A percentile compares a stretch with the other conserved stretches of the same genome.
phyloP scores from a whole-genome alignment of 148 eudicot genomes.

The Rhododendron griersonianum region DNA sequence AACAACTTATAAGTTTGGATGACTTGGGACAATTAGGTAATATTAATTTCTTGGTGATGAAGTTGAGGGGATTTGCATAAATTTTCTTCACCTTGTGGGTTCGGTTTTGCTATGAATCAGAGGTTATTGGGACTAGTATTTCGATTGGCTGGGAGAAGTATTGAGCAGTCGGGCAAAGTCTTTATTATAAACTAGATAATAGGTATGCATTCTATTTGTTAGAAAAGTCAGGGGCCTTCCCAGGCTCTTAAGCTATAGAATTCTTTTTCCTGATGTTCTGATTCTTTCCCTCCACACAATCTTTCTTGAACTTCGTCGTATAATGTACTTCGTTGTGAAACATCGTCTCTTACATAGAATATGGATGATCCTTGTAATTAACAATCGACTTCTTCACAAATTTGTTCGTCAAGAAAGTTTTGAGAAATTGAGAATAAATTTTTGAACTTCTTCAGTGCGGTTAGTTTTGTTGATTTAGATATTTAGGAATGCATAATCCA shows the following conservation, averaged over 20 bases:
- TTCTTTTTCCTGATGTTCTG: background rate
- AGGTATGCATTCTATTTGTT: background rate
- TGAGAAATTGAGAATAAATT: background rate
- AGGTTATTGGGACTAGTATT: too few species aligned
- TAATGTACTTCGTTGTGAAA: background rate
- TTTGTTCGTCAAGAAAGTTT: background rate
- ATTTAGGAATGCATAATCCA: slow-evolving; percentile 3
- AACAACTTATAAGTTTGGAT: background rate
- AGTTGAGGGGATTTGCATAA: background rate
- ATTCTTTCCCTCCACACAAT: background rate
- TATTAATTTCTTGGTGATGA: background rate
- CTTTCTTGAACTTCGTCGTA: background rate
- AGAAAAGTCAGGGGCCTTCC: background rate
- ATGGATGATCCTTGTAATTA: background rate
- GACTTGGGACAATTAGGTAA: background rate
- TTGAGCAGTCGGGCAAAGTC: too few species aligned
- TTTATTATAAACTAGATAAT: background rate
- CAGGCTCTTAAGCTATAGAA: background rate
- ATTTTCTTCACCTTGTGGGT: too few species aligned
- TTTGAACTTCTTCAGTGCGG: background rate
- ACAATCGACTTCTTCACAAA: background rate
- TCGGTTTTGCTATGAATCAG: too few species aligned
- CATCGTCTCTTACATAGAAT: background rate
- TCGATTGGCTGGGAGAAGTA: too few species aligned
- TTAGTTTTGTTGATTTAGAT: background rate